Evolutionary conservation across 345 rosid species (phyloP).

Genomic region (Hypericum androsaemum): DNA sequence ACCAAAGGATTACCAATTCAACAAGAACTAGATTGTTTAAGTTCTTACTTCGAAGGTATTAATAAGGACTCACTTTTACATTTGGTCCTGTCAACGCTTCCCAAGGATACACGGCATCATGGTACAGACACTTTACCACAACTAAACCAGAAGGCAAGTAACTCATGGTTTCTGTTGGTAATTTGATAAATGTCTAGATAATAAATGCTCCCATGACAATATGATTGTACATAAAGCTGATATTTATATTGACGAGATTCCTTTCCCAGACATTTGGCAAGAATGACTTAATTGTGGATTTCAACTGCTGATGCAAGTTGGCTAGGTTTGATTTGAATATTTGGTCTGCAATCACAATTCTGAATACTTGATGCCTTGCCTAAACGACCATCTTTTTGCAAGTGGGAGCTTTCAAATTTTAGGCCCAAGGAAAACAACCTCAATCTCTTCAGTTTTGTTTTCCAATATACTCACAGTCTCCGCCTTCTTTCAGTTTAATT

Average conservation of each 20-base stretch:
- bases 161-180: not conserved
- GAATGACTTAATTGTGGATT: too few relatives aligned
- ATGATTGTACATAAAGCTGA: too few relatives aligned
- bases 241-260: too few relatives aligned
- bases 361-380: too few relatives aligned
- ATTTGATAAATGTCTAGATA: not conserved
- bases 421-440: too few relatives aligned
- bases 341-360: too few relatives aligned
- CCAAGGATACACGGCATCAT: conserved; percentile 61
- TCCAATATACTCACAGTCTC: not conserved
- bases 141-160: conserved; percentile 66
- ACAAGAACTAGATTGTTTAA: conserved; percentile 61
- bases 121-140: conserved; percentile 68
- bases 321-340: too few relatives aligned
- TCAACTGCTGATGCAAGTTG: too few relatives aligned
- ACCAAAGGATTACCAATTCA: conserved; percentile 79
- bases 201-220: not conserved
- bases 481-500: conserved; percentile 45
- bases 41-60: conserved; percentile 48
- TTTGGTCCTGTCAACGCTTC: conserved; percentile 79
- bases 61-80: conserved; percentile 63
- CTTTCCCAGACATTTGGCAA: too few relatives aligned
- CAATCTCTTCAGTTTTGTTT: not conserved
- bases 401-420: too few relatives aligned
- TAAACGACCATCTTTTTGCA: too few relatives aligned